Percentiles rank a stretch among this genome's conserved stretches.
Conservation (phyloP, 2,329 filamentous ascomycete species). For the Blastomyces gilchristii region DNA sequence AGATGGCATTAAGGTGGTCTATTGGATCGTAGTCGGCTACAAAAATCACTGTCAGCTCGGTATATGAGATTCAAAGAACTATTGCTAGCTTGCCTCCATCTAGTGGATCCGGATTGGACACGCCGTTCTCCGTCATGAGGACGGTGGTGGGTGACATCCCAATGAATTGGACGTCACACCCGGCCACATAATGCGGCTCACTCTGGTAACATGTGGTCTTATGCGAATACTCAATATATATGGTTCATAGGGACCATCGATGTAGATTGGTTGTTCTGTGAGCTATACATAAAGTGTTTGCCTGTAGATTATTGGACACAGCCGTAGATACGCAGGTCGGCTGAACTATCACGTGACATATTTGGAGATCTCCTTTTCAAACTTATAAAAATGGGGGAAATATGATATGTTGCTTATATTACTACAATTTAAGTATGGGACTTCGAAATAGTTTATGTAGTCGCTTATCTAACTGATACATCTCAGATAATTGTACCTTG, state of each 20-base stretch:
- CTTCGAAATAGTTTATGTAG: neutral
- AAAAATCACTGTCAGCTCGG: neutral
- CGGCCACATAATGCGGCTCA: slow-evolving; percentile 6
- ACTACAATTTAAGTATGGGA: neutral
- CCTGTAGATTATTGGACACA: neutral
- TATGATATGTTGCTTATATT: neutral
- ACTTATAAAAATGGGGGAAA: too few relatives aligned
- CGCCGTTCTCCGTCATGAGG: slow-evolving; percentile 32
- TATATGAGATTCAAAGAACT: neutral
- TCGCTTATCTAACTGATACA: neutral
- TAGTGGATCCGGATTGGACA: slow-evolving; percentile 30
- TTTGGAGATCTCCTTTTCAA: too few relatives aligned
- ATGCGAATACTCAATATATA: neutral
- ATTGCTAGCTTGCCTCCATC: slow-evolving; percentile 33
- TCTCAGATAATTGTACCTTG: neutral
- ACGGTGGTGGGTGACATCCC: slow-evolving; percentile 21
- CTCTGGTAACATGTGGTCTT: neutral
- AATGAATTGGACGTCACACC: neutral
- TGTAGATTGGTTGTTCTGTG: neutral
- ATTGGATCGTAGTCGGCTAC: slow-evolving; percentile 85
- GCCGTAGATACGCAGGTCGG: neutral
- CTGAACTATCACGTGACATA: neutral
- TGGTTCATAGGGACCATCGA: neutral
- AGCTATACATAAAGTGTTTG: neutral
- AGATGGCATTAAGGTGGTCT: slow-evolving; percentile 84